These are phyloP conservation scores for Paxillus rubicundulus DNA, from an alignment of 768 basidiomycete species.

Conservation along the genomic window DNA sequence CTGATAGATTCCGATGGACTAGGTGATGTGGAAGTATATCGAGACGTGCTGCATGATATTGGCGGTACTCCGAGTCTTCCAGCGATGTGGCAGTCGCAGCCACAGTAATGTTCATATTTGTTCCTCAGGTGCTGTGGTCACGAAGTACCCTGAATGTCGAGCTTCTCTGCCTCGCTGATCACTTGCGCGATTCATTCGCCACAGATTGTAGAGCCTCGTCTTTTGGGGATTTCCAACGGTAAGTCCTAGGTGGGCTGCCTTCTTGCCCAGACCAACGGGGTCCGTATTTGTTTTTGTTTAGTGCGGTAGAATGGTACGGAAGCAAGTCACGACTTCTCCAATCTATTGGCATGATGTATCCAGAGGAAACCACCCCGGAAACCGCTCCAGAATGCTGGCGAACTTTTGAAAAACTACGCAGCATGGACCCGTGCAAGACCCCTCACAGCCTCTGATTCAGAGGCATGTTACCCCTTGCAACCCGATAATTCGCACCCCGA, in stretches of 20 bases:
- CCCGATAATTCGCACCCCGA: neutral
- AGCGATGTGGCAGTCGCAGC: slow-evolving; percentile 6
- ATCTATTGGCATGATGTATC: slow-evolving; percentile 6
- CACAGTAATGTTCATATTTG: neutral
- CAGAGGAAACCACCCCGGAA: slow-evolving; percentile 2
- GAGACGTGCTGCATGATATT: slow-evolving; percentile 7
- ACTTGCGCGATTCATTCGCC: slow-evolving; percentile 16
- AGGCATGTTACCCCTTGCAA: no score
- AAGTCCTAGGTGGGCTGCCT: slow-evolving; percentile 2
- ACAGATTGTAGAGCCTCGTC: slow-evolving; percentile 10
- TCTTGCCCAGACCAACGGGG: neutral
- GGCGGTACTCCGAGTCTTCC: slow-evolving; percentile 10
- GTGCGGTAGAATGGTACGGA: slow-evolving; percentile 5
- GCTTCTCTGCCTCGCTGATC: slow-evolving; percentile 22
- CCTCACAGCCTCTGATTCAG: neutral
- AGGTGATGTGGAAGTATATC: neutral
- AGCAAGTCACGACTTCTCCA: slow-evolving; percentile 23
- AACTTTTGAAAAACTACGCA: neutral
- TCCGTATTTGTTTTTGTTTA: slow-evolving; percentile 23
- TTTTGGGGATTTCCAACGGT: neutral
- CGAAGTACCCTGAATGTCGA: slow-evolving; percentile 9
- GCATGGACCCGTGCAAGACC: neutral
- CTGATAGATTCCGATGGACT: slow-evolving; percentile 1
- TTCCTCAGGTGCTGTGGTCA: slow-evolving; percentile 15
- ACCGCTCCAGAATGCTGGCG: neutral